phyloP scores from a whole-genome alignment of 805 yeast genomes.

The Isabelozyma rhagii region DNA sequence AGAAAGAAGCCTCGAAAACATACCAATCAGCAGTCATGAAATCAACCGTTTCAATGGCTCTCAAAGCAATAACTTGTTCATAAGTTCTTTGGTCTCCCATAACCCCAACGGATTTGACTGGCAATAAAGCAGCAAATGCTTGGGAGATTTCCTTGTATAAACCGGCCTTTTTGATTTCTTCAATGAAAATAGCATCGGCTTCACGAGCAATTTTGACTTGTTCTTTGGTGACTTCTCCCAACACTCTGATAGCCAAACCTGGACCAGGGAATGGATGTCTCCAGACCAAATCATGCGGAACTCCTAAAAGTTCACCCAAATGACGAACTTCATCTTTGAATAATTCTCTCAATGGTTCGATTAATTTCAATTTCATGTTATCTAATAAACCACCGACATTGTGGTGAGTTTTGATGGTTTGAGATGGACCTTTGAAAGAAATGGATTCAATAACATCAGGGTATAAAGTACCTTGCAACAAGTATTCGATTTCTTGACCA shows the following conservation, averaged over 20 bases:
- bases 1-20: constrained; percentile 86
- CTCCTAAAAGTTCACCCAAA: constrained; percentile 90
- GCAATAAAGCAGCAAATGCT: constrained; percentile 95
- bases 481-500: constrained; percentile 86
- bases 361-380: constrained; percentile 96
- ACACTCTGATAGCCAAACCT: constrained; percentile 96
- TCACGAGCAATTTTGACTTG: constrained; percentile 97
- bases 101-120: constrained; percentile 98
- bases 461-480: constrained; percentile 95
- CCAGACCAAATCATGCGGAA: constrained; percentile 97
- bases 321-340: constrained; percentile 99
- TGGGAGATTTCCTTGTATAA: constrained; percentile 90
- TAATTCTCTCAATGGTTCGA: constrained; percentile 97
- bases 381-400: constrained; percentile 98
- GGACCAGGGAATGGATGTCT: constrained; percentile 99
- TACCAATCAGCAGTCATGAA: constrained; percentile 99
- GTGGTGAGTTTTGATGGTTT: constrained; percentile 98
- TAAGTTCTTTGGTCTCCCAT: constrained; percentile 99
- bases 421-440: constrained; percentile 99
- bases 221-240: constrained; percentile 91
- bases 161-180: constrained; percentile 92
- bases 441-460: constrained; percentile 99
- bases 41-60: constrained; percentile 97
- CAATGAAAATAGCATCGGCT: constrained; percentile 94
- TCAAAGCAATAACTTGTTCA: constrained; percentile 97